Conservation (phyloP, 176 grass and related monocot species). For the Puya raimondii region DNA sequence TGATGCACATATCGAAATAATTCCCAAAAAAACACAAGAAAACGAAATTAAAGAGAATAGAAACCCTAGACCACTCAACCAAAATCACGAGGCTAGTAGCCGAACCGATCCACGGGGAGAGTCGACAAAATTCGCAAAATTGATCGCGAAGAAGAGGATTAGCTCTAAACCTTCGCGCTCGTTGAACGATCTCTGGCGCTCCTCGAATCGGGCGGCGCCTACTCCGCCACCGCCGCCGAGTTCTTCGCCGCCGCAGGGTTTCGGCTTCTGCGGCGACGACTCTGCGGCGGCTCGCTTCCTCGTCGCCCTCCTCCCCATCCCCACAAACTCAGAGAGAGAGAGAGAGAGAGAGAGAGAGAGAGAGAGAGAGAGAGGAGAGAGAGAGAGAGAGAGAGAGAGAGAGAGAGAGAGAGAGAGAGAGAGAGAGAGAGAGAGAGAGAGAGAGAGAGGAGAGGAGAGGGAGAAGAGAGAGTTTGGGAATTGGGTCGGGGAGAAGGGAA, state of each 20-base stretch:
- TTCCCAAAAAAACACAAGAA: no score
- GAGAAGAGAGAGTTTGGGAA: no score
- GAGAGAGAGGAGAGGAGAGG: no score
- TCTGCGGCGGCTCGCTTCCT: background rate
- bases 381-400: no score
- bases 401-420: no score
- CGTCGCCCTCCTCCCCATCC: background rate
- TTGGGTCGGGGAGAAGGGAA: no score
- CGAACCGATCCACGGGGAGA: background rate
- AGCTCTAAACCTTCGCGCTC: constrained; percentile 30
- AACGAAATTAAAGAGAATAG: no score
- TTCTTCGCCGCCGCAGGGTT: constrained; percentile 14
- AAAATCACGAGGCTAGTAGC: background rate
- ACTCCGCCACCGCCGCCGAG: background rate
- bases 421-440: no score
- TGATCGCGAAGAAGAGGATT: no score
- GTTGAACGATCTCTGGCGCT: constrained; percentile 18
- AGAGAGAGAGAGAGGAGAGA: no score
- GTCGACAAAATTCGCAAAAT: background rate
- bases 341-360: background rate
- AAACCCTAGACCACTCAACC: no score
- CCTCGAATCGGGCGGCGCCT: constrained; percentile 1
- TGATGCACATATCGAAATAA: no score
- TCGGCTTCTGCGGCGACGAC: background rate
- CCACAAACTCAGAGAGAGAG: background rate